phyloP scores from a whole-genome alignment of 2,329 filamentous ascomycete species.

The Drechslerella dactyloides region DNA sequence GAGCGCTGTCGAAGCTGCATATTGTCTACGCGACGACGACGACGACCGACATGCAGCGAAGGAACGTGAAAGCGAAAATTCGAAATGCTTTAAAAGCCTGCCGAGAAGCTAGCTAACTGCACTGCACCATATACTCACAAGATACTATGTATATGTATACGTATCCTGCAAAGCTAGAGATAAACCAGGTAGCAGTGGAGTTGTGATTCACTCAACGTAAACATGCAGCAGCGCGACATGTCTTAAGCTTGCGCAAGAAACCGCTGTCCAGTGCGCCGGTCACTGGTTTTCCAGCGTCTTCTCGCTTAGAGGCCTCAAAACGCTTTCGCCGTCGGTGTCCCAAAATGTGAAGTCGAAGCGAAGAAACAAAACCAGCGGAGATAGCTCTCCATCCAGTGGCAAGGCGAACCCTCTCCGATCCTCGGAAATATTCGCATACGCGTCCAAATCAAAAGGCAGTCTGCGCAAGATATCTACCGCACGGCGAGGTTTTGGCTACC shows the following conservation, averaged over 20 bases:
- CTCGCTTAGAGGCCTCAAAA: neutral
- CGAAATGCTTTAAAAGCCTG: too few species aligned
- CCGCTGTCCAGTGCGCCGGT: neutral
- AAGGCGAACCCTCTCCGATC: neutral
- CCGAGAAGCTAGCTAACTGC: too few species aligned
- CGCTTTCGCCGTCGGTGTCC: neutral
- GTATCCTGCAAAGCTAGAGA: neutral
- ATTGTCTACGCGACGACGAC: slow-evolving; percentile 5
- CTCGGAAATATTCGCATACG: slow-evolving; percentile 3
- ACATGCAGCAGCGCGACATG: neutral
- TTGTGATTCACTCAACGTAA: neutral
- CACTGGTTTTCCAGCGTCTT: neutral
- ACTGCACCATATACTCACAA: too few species aligned
- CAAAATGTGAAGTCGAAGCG: slow-evolving; percentile 6
- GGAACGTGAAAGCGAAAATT: too few species aligned
- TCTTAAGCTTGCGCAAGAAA: slow-evolving; percentile 1
- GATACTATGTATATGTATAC: too few species aligned
- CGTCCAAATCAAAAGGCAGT: neutral
- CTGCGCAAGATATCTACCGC: neutral
- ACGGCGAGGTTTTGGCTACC: neutral
- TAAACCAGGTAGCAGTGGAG: neutral
- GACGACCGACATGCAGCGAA: neutral
- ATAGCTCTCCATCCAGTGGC: slow-evolving; percentile 1
- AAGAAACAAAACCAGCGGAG: neutral
- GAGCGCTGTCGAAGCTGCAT: neutral